Evolutionary conservation across 768 basidiomycete species (phyloP).

Genomic region (Xerocomellus dryophilus): DNA sequence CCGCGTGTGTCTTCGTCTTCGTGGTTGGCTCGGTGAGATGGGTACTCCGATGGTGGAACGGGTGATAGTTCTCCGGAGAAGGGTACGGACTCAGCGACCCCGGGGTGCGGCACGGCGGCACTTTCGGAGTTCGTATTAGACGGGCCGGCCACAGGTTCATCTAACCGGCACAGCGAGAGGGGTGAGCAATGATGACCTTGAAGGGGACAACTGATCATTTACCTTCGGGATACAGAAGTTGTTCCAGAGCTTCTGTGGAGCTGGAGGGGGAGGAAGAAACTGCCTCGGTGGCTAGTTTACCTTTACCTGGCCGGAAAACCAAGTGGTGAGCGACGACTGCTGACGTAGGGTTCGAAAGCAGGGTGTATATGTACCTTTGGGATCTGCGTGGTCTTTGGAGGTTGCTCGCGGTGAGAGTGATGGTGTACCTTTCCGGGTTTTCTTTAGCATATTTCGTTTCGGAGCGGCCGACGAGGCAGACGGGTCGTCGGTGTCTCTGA

Average conservation of each 20-base stretch:
- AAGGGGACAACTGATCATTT: neutral
- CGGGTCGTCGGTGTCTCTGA: constrained; percentile 4
- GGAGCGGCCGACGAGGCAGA: constrained; percentile 4
- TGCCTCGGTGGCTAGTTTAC: neutral
- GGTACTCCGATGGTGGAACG: neutral
- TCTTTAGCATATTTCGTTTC: neutral
- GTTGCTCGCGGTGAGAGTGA: neutral
- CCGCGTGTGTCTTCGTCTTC: neutral
- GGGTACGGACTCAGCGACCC: neutral
- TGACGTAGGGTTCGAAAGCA: neutral
- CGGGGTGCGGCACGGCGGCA: neutral
- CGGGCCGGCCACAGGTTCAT: constrained; percentile 5
- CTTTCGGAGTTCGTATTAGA: neutral
- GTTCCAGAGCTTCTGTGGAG: constrained; percentile 7
- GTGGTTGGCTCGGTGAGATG: neutral
- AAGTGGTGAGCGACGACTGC: neutral
- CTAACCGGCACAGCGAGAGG: neutral
- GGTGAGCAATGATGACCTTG: neutral
- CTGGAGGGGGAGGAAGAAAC: constrained; percentile 2
- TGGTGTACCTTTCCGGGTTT: neutral
- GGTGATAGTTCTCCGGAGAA: neutral
- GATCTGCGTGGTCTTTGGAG: neutral
- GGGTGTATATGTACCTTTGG: constrained; percentile 7
- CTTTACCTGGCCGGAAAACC: constrained; percentile 3
- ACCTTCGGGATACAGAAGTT: constrained; percentile 14